Base-by-base conservation (phyloP, 371 early-diverging fungal species). In the Capniomyces stellatus region DNA sequence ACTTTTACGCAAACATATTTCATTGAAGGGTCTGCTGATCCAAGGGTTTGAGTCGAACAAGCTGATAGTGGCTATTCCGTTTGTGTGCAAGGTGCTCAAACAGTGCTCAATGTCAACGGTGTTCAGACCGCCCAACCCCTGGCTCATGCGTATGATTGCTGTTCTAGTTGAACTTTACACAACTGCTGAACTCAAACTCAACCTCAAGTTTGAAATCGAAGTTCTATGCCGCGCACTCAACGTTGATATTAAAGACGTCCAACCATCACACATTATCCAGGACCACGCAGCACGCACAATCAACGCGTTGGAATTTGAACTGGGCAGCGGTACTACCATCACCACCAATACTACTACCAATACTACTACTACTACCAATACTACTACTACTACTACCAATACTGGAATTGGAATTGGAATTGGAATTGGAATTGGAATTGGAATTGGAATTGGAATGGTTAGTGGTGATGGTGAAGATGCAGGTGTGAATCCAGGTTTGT, bases 181-280 rank as follows among this genome's bases (percentile, higher is more conserved):
- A 46, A 80, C 77, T 59, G 95, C 92, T 0, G 90, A 91, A 44
- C 71, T 95, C 41, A 93, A 89, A 66, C 69, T 93, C 50, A 92
- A 89, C 56, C 79, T 93, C 51, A 90, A 92, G 56, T 96, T 98
- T 67, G 95, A 94, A 63, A 88, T 98, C 43, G 96, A 96, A 67
- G 92, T 96, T 1, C 73, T 98, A 39, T 93, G 93, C 75, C 92
- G 92, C 63, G 83, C 83, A 42, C 66, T 94, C 35, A 69, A 79
- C 6, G 66, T 97, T 4, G 90, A 89, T 46, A 72, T 91, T 1
- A 81, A 78, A 69, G 85, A 83, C 40, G 87, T 94, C 47, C 75
- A 75, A 50, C 86, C 93, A 0, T 77, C 89, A 12, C 53, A 58
- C 0, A 42, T 67, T 22, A 52, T 67, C 10, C 43, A 54, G 4